Evolutionary conservation across 1,284 basidiomycete species (phyloP).

Genomic region (Melampsora occidentalis): DNA sequence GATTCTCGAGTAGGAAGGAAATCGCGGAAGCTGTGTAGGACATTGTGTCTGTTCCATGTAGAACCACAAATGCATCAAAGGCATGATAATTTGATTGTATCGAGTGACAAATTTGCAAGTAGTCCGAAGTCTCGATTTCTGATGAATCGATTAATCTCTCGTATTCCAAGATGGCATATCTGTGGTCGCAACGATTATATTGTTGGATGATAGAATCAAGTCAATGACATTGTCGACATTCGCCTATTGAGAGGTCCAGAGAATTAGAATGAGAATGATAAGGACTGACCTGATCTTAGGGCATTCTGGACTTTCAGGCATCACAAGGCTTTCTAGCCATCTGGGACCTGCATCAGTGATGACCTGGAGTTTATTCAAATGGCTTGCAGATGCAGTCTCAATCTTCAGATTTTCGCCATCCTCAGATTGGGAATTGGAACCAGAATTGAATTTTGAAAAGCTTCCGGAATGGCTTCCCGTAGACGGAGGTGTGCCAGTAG

Average conservation of each 20-base stretch:
- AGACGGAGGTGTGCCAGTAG: constrained; percentile 8
- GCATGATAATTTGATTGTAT: constrained; percentile 79
- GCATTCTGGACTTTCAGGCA: constrained; percentile 31
- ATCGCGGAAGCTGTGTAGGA: constrained; percentile 80
- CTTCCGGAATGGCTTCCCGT: not conserved
- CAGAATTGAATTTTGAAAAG: not conserved
- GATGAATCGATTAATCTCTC: constrained; percentile 80
- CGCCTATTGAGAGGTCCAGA: not conserved
- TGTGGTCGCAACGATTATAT: not conserved
- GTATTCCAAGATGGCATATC: constrained; percentile 62
- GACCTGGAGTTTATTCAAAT: constrained; percentile 28
- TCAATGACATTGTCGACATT: too few species aligned
- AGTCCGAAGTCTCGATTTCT: constrained; percentile 77
- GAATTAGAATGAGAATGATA: too few species aligned
- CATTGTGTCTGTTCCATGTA: constrained; percentile 94
- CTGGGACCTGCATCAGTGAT: constrained; percentile 27
- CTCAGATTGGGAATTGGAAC: not conserved
- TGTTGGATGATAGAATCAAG: too few species aligned
- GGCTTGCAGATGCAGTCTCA: not conserved
- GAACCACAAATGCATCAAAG: constrained; percentile 83
- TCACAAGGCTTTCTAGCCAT: constrained; percentile 39
- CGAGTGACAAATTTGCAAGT: constrained; percentile 82
- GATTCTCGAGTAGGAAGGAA: constrained; percentile 82
- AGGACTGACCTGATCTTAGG: constrained; percentile 32
- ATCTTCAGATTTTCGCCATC: not conserved